These are phyloP conservation scores for Cyclocybe aegerita DNA, from an alignment of 768 basidiomycete genomes.

Conservation along the genomic window DNA sequence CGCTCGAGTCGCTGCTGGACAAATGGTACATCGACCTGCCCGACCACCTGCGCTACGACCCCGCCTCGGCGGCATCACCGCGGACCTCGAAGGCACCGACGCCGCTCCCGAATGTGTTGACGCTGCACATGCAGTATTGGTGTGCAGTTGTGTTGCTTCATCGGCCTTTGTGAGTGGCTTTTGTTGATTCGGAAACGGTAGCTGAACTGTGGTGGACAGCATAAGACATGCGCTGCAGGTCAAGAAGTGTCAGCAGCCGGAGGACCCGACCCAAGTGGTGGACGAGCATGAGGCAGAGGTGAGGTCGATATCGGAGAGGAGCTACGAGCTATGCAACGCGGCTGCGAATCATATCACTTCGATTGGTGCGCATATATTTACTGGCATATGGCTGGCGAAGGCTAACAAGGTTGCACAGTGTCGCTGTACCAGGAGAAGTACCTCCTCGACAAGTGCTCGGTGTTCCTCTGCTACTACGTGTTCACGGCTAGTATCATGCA, in stretches of 20 bases:
- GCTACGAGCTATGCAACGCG: slow-evolving; percentile 69
- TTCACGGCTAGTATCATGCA: slow-evolving; percentile 84
- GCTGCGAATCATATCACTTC: slow-evolving; percentile 81
- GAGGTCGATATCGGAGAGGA: slow-evolving; percentile 55
- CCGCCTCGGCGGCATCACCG: slow-evolving; percentile 22
- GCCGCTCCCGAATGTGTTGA: slow-evolving; percentile 65
- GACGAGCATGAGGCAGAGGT: slow-evolving; percentile 51
- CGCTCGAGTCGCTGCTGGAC: slow-evolving; percentile 62
- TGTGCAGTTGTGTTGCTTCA: slow-evolving; percentile 73
- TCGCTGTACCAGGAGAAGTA: slow-evolving; percentile 63
- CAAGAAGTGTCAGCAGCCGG: slow-evolving; percentile 36
- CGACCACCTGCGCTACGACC: slow-evolving; percentile 64
- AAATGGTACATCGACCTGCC: slow-evolving; percentile 77
- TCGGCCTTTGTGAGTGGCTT: slow-evolving; percentile 67
- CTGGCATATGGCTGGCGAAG: neutral
- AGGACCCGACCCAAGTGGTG: slow-evolving; percentile 31
- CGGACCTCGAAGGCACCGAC: slow-evolving; percentile 32
- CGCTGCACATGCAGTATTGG: slow-evolving; percentile 87
- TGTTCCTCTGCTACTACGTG: slow-evolving; percentile 76
- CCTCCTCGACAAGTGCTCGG: slow-evolving; percentile 58
- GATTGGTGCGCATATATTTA: slow-evolving; percentile 43
- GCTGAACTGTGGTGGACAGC: slow-evolving; percentile 23
- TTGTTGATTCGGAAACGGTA: neutral
- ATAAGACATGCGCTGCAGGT: slow-evolving; percentile 36
- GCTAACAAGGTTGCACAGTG: slow-evolving; percentile 31